These are phyloP conservation scores for Spathaspora girioi DNA, from an alignment of 805 yeast genomes.

Conservation along the genomic window DNA sequence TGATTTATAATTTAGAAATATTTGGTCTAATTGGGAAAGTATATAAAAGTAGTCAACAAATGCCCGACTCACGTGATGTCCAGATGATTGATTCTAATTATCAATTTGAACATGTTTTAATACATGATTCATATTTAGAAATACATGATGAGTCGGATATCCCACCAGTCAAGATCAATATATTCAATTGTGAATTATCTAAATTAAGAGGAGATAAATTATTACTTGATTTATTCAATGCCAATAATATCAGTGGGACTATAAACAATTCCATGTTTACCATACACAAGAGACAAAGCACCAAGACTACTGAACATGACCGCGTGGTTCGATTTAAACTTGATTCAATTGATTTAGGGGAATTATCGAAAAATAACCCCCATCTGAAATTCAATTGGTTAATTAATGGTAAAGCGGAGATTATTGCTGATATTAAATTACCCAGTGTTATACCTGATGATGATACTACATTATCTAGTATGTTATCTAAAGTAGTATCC, in stretches of 20 bases:
- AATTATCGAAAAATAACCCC: conserved; percentile 23
- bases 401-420: conserved; percentile 64
- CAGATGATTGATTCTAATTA: conserved; percentile 28
- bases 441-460: conserved; percentile 39
- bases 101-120: conserved; percentile 35
- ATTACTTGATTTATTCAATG: conserved; percentile 64
- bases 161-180: conserved; percentile 42
- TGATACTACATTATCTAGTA: conserved; percentile 22
- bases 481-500: conserved; percentile 13
- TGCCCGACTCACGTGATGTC: conserved; percentile 4
- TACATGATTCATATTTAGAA: conserved; percentile 50
- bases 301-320: conserved; percentile 22
- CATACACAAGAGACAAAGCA: conserved; percentile 65
- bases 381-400: conserved; percentile 65
- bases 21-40: conserved; percentile 45
- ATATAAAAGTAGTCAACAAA: conserved; percentile 9
- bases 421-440: conserved; percentile 68
- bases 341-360: conserved; percentile 38
- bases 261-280: conserved; percentile 73
- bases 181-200: conserved; percentile 66
- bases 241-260: conserved; percentile 69
- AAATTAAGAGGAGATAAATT: conserved; percentile 55
- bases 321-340: conserved; percentile 34
- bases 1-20: conserved; percentile 46
- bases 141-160: conserved; percentile 22